Evolutionary conservation across 306 rosid genomes (phyloP).

Genomic region (Sophora flavescens): DNA sequence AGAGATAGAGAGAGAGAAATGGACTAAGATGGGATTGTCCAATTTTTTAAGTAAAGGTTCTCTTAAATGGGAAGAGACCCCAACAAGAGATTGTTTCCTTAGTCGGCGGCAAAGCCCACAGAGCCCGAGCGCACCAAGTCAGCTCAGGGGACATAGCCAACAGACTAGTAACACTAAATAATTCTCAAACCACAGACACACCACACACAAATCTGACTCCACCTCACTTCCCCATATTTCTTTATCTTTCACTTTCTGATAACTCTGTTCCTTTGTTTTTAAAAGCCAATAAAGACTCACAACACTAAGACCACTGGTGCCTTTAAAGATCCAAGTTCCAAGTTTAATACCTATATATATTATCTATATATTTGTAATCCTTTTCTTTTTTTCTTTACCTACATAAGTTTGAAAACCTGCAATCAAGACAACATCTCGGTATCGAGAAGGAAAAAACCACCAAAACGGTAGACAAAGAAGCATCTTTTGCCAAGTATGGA

Average conservation of each 20-base stretch:
- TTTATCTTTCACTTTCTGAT: slow-evolving; percentile 60
- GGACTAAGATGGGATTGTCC: slow-evolving; percentile 52
- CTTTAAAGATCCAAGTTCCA: slow-evolving; percentile 76
- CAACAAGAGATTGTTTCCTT: slow-evolving; percentile 89
- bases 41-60: slow-evolving; percentile 72
- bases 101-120: slow-evolving; percentile 97
- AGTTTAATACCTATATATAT: slow-evolving; percentile 58
- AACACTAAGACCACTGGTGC: slow-evolving; percentile 54
- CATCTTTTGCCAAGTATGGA: slow-evolving; percentile 73
- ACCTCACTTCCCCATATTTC: slow-evolving; percentile 73
- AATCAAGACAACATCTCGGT: slow-evolving; percentile 97
- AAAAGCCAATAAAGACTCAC: slow-evolving; percentile 55
- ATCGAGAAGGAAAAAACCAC: slow-evolving; percentile 87
- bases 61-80: slow-evolving; percentile 83
- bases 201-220: slow-evolving; percentile 89
- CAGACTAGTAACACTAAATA: slow-evolving; percentile 78
- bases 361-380: slow-evolving; percentile 7
- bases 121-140: slow-evolving; percentile 84
- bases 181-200: slow-evolving; percentile 69
- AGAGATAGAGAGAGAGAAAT: slow-evolving; percentile 53
- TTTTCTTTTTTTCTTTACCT: slow-evolving; percentile 29
- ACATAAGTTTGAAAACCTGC: slow-evolving; percentile 79
- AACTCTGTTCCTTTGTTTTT: slow-evolving; percentile 64
- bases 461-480: slow-evolving; percentile 95
- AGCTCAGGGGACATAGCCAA: slow-evolving; percentile 86